phyloP scores from a whole-genome alignment of 768 basidiomycete genomes.

The Tulasnella calospora region DNA sequence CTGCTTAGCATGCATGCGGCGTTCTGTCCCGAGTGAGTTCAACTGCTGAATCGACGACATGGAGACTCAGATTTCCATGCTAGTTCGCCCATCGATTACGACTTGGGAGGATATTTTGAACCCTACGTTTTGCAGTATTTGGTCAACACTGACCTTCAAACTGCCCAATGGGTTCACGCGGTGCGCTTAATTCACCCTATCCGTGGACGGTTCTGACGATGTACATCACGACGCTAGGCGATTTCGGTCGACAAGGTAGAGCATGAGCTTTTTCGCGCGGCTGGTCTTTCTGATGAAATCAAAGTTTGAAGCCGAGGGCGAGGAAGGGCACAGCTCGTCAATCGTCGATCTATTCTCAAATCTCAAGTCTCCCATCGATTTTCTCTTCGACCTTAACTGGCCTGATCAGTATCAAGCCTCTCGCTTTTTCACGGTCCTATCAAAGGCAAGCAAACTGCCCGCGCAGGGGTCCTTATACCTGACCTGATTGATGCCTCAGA shows the following conservation, averaged over 20 bases:
- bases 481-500: slow-evolving; percentile 46
- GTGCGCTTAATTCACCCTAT: slow-evolving; percentile 45
- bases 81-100: slow-evolving; percentile 47
- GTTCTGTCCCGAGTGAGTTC: slow-evolving; percentile 69
- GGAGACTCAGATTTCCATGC: slow-evolving; percentile 28
- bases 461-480: background rate
- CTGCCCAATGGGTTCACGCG: slow-evolving; percentile 88
- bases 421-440: slow-evolving; percentile 79
- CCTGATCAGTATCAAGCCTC: slow-evolving; percentile 84
- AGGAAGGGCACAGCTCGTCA: slow-evolving; percentile 88
- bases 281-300: background rate
- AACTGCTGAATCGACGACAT: slow-evolving; percentile 28
- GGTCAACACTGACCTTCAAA: slow-evolving; percentile 80
- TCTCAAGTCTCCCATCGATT: slow-evolving; percentile 80
- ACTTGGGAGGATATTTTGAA: slow-evolving; percentile 75
- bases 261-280: background rate
- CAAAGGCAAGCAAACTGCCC: slow-evolving; percentile 55
- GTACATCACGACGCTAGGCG: slow-evolving; percentile 48
- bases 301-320: slow-evolving; percentile 72
- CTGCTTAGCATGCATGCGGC: slow-evolving; percentile 75
- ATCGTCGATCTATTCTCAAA: slow-evolving; percentile 96
- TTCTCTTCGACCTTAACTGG: slow-evolving; percentile 88
- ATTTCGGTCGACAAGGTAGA: slow-evolving; percentile 76
- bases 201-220: background rate
- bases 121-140: slow-evolving; percentile 87